Evolutionary conservation across 78 protist species (phyloP), one percentile per base, ranked within the genome.

Genomic region (Pigoraptor vietnamica): DNA sequence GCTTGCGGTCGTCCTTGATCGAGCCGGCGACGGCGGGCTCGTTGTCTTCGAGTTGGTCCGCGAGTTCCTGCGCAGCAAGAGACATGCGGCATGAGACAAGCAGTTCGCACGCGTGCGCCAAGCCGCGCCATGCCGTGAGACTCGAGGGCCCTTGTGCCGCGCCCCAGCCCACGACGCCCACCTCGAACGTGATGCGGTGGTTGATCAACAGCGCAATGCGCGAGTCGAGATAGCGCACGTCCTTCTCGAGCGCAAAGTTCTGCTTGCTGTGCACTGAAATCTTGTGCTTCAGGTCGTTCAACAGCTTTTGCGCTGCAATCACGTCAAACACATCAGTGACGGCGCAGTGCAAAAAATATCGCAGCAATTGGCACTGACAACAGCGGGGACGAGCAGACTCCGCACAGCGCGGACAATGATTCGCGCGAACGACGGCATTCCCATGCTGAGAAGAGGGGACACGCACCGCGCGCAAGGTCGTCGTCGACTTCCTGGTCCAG

Each of bases 171-270:
- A 2, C 0, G 19, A 34, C 21, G 25, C 87, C 1, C 37, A 82
- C 89, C 23, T 86, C 89, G n/a, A 86, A 39, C 81, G 90, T 14
- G 10, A 40, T n/a, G 56, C 81, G 56, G 81, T 87, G 90, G 24
- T 25, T 33, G 67, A 87, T 40, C n/a, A 87, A 81, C 81, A 87
- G 81, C 10, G 40, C 90, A 14, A 83, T 83, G 88, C 88, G 88
- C 2, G 35, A 35, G 19, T 83, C 88, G 39, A 83, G 9, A 19
- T 35, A 35, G 0, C 88, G 88, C 88, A 83, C 39, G 38, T 83
- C 88, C 25, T 34, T 6, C 38, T 35, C 39, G 21, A 83, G 38
- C 23, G 88, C 88, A 83, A 35, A 83, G 38, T 83, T 83, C 39
- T 35, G 35, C 88, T 83, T 83, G 38, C 88, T 83, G 1, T 83